These are phyloP conservation scores for Haplographium delicatum DNA, from an alignment of 495 filamentous ascomycete species.

Conservation along the genomic window DNA sequence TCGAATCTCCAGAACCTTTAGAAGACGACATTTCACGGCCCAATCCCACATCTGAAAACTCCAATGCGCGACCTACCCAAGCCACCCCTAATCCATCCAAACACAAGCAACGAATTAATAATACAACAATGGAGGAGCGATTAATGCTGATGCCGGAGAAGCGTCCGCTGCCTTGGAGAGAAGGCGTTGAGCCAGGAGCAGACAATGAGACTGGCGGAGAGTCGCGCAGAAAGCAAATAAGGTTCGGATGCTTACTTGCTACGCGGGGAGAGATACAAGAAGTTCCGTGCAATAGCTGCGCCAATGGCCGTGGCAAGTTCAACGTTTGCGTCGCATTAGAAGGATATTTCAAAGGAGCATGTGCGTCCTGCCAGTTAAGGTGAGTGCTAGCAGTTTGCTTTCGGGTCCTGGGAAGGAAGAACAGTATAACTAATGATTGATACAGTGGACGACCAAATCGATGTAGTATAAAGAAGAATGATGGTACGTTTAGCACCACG, in stretches of 20 bases:
- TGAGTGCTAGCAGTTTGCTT: too few species aligned
- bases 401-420: too few species aligned
- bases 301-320: slow-evolving; percentile 26
- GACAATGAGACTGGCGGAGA: slow-evolving; percentile 23
- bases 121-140: slow-evolving; percentile 19
- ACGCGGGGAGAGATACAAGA: slow-evolving; percentile 20
- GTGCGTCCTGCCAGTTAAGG: slow-evolving; percentile 24
- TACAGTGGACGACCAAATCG: slow-evolving; percentile 24
- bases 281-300: slow-evolving; percentile 17
- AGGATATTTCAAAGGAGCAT: slow-evolving; percentile 24
- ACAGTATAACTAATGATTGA: too few species aligned
- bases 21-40: slow-evolving; percentile 9
- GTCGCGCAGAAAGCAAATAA: slow-evolving; percentile 24
- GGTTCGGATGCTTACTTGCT: slow-evolving; percentile 23
- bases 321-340: slow-evolving; percentile 21
- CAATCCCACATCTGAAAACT: slow-evolving; percentile 1
- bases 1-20: slow-evolving; percentile 19
- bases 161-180: slow-evolving; percentile 21
- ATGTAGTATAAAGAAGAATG: slow-evolving; percentile 24
- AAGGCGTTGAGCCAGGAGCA: slow-evolving; percentile 21
- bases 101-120: not conserved
- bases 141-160: slow-evolving; percentile 22
- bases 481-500: slow-evolving; percentile 13
- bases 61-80: not conserved
- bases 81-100: not conserved